A percentile compares a stretch with the other conserved stretches of the same genome.
These are phyloP conservation scores for Puccinia hordei DNA, from an alignment of 1,284 basidiomycete species.

Conservation along the genomic window DNA sequence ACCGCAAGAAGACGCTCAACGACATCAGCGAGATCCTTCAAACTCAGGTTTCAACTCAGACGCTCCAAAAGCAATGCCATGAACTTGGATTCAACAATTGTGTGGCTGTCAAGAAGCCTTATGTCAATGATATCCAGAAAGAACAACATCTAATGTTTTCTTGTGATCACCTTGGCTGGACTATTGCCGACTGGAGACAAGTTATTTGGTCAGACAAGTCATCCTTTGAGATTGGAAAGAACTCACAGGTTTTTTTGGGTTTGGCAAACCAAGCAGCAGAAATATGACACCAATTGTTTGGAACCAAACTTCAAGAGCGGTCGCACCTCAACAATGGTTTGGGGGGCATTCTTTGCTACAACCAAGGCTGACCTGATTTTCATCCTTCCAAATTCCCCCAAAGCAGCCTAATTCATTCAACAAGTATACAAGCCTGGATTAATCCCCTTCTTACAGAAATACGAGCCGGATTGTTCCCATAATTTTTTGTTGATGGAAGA, in stretches of 20 bases:
- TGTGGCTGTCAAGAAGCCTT: neutral
- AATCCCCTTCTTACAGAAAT: too few relatives aligned
- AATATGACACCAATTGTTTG: neutral
- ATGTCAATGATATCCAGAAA: neutral
- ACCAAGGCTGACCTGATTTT: too few relatives aligned
- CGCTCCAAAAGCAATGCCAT: neutral
- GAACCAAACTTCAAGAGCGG: constrained; percentile 10
- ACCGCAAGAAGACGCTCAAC: too few relatives aligned
- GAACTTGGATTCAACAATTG: neutral
- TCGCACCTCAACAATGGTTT: neutral
- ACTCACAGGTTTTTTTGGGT: neutral
- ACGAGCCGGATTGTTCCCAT: too few relatives aligned
- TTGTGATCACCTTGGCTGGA: neutral
- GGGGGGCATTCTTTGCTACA: neutral
- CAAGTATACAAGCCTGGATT: too few relatives aligned
- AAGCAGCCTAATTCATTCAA: too few relatives aligned
- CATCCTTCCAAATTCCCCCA: too few relatives aligned
- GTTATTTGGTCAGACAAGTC: neutral
- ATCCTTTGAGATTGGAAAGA: constrained; percentile 17
- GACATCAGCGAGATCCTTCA: too few relatives aligned
- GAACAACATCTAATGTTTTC: neutral
- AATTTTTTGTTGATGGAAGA: too few relatives aligned
- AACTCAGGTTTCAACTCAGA: neutral
- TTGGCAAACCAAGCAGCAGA: neutral
- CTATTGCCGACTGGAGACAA: neutral